These are phyloP conservation scores for Grosmannia serpens DNA, from an alignment of 2,329 filamentous ascomycete genomes.

Conservation along the genomic window DNA sequence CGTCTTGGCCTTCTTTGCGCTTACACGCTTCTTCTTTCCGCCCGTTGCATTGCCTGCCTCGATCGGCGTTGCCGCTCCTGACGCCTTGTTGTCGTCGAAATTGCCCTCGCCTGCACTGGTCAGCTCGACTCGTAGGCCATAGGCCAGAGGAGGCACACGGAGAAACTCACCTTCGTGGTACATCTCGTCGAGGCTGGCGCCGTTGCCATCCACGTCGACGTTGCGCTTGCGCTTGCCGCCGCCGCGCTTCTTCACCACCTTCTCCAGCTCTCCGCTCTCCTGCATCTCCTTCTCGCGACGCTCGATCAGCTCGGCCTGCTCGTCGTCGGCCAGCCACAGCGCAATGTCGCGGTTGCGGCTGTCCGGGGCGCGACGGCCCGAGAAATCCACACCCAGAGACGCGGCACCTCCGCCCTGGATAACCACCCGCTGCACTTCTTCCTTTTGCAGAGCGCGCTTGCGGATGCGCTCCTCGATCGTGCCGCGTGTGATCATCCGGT, in stretches of 20 bases:
- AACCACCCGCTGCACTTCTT: conserved; percentile 95
- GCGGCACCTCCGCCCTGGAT: conserved; percentile 65
- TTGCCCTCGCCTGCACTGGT: conserved; percentile 71
- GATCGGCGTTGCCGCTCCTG: conserved; percentile 74
- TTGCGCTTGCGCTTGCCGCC: conserved; percentile 43
- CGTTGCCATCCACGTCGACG: conserved; percentile 23
- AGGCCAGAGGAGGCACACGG: background rate
- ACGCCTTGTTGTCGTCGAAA: conserved; percentile 78
- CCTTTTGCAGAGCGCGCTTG: conserved; percentile 93
- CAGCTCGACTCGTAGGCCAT: conserved; percentile 13
- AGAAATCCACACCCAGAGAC: conserved; percentile 70
- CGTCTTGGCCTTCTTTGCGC: conserved; percentile 55
- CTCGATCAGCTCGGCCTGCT: conserved; percentile 89
- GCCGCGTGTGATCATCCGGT: conserved; percentile 89
- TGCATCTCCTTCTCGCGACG: conserved; percentile 79
- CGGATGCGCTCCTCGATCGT: conserved; percentile 98
- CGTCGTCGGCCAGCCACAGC: conserved; percentile 96
- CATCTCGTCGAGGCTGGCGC: conserved; percentile 81
- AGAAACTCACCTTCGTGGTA: conserved; percentile 84
- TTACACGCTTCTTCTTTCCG: conserved; percentile 43
- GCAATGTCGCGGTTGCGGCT: conserved; percentile 97
- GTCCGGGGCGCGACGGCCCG: conserved; percentile 73
- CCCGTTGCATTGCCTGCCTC: conserved; percentile 26
- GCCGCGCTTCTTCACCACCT: conserved; percentile 48
- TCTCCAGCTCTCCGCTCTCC: conserved; percentile 57